phyloP scores from a whole-genome alignment of 345 rosid species.

The Eutrema heterophyllum region DNA sequence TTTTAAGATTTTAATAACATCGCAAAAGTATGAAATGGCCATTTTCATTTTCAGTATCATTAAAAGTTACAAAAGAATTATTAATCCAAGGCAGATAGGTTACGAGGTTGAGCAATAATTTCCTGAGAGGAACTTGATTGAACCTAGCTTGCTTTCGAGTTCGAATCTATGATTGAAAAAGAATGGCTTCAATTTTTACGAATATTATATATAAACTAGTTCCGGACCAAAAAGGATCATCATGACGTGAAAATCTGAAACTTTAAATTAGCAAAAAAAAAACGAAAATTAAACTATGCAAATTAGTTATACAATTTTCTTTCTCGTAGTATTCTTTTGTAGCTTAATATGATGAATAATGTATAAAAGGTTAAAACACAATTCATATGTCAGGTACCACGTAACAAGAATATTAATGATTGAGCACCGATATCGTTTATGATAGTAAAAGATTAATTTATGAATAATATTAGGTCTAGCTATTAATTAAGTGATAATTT shows the following conservation, averaged over 20 bases:
- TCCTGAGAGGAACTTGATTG: neutral
- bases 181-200: neutral
- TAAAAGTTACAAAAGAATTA: neutral
- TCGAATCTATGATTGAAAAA: neutral
- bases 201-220: neutral
- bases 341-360: neutral
- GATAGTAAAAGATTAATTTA: constrained; percentile 5
- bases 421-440: constrained; percentile 23
- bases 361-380: neutral
- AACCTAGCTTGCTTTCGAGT: neutral
- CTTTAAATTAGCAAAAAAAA: neutral
- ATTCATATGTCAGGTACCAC: constrained; percentile 23
- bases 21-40: neutral
- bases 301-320: neutral
- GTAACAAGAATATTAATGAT: constrained; percentile 30
- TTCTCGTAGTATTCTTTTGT: constrained; percentile 4
- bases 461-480: constrained; percentile 20
- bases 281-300: neutral
- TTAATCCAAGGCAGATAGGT: neutral
- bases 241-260: neutral
- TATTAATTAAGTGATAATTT: constrained; percentile 24
- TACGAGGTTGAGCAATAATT: neutral
- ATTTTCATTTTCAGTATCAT: neutral
- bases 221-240: neutral
- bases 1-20: neutral